These are phyloP conservation scores for Naumovozyma baii DNA, from an alignment of 805 yeast species.

Conservation along the genomic window DNA sequence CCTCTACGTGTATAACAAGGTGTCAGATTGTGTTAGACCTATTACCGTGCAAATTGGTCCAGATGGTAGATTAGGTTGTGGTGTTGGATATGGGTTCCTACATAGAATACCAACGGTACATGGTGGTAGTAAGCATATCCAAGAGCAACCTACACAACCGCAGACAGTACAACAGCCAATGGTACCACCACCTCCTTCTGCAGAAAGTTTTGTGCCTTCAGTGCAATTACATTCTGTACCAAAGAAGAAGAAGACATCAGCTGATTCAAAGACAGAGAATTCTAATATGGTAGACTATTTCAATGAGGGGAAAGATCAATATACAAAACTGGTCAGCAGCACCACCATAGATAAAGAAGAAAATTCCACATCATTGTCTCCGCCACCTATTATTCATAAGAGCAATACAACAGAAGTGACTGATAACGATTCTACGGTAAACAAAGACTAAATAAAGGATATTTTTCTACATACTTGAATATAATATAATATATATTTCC, in stretches of 20 bases:
- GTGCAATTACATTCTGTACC: slow-evolving; percentile 3
- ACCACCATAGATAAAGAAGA: background rate
- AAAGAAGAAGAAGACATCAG: slow-evolving; percentile 11
- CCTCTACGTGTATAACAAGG: slow-evolving; percentile 78
- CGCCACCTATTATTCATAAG: slow-evolving; percentile 6
- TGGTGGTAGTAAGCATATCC: background rate
- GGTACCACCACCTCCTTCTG: background rate
- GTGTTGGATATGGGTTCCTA: slow-evolving; percentile 84
- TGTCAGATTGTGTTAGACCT: slow-evolving; percentile 76
- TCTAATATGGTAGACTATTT: slow-evolving; percentile 23
- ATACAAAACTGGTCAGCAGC: slow-evolving; percentile 4
- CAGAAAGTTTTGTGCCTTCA: background rate
- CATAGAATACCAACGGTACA: slow-evolving; percentile 65
- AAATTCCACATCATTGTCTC: slow-evolving; percentile 2
- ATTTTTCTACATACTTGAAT: no score
- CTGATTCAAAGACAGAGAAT: slow-evolving; percentile 5
- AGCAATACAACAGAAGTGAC: background rate
- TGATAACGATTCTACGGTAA: no score
- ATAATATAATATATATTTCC: no score
- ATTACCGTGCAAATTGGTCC: slow-evolving; percentile 81
- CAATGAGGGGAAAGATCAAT: slow-evolving; percentile 26
- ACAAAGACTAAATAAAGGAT: no score
- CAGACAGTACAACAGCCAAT: background rate
- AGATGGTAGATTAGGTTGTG: slow-evolving; percentile 79
- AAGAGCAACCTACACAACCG: background rate